A percentile compares a stretch with the other conserved stretches of the same genome.
phyloP scores from a whole-genome alignment of 1,284 basidiomycete species.

The Cystobasidium pallidum region DNA sequence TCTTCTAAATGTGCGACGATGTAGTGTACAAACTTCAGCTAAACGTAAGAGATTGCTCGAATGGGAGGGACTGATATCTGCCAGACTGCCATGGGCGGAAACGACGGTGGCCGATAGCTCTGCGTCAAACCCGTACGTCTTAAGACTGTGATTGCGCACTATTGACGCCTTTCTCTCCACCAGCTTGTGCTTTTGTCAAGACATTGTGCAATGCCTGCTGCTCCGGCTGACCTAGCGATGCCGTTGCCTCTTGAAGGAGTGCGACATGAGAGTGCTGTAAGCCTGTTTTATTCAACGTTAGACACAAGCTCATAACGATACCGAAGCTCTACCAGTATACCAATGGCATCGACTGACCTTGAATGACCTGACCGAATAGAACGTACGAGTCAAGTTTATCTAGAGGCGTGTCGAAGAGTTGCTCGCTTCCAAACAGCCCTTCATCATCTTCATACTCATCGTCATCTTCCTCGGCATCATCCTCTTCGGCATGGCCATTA shows the following conservation, averaged over 20 bases:
- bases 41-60: no score
- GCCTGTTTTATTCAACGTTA: not conserved
- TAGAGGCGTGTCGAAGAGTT: constrained; percentile 53
- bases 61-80: no score
- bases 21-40: not conserved
- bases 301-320: not conserved
- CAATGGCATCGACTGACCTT: constrained; percentile 9
- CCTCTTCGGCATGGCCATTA: constrained; percentile 5
- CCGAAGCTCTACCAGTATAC: no score
- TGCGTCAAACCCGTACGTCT: not conserved
- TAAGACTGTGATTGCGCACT: not conserved
- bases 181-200: constrained; percentile 11
- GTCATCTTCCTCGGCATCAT: constrained; percentile 46
- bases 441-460: constrained; percentile 45
- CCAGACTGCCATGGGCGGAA: no score
- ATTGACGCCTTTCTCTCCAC: constrained; percentile 7
- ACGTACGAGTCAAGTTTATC: constrained; percentile 53
- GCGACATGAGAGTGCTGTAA: constrained; percentile 14
- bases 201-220: constrained; percentile 33
- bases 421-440: constrained; percentile 52
- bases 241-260: constrained; percentile 21
- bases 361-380: constrained; percentile 49
- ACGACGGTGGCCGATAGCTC: no score
- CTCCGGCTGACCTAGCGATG: constrained; percentile 4
- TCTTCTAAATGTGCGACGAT: not conserved